Conservation (phyloP, 2,329 filamentous ascomycete species). For the Colletotrichum sp. region DNA sequence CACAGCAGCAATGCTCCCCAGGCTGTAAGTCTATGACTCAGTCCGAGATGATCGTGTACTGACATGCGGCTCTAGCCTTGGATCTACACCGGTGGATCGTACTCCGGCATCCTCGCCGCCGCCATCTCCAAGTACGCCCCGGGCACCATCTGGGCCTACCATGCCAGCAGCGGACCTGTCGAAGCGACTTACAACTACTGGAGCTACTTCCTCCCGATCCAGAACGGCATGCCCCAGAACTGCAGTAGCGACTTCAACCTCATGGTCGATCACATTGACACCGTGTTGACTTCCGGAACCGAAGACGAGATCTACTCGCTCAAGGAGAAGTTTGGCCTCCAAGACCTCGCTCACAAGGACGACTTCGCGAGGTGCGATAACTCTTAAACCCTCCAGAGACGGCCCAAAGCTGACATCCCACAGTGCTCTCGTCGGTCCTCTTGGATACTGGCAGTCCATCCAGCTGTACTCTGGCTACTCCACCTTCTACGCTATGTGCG, state of each 20-base stretch:
- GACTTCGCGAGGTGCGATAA: slow-evolving; percentile 47
- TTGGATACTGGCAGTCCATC: slow-evolving; percentile 39
- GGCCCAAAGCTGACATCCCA: not conserved
- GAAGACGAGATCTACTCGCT: slow-evolving; percentile 43
- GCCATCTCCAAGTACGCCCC: slow-evolving; percentile 58
- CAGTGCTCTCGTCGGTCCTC: slow-evolving; percentile 26
- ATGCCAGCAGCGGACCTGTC: slow-evolving; percentile 59
- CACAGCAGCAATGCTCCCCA: slow-evolving; percentile 51
- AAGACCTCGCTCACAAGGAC: slow-evolving; percentile 49
- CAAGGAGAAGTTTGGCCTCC: slow-evolving; percentile 57
- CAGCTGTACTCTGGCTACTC: slow-evolving; percentile 37
- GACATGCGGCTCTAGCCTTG: slow-evolving; percentile 44
- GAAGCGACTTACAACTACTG: slow-evolving; percentile 61
- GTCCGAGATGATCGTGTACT: not conserved
- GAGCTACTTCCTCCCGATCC: slow-evolving; percentile 62
- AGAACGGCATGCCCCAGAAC: slow-evolving; percentile 61
- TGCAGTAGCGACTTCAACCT: slow-evolving; percentile 56
- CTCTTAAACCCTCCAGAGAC: not conserved
- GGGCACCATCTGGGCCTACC: slow-evolving; percentile 65
- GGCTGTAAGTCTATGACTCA: slow-evolving; percentile 32
- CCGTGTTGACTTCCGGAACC: slow-evolving; percentile 45
- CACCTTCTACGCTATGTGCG: slow-evolving; percentile 39
- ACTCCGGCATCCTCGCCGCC: slow-evolving; percentile 58
- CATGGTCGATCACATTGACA: slow-evolving; percentile 60
- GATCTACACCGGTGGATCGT: slow-evolving; percentile 60